Evolutionary conservation across 495 filamentous ascomycete genomes (phyloP).

Genomic region (Elasticomyces elasticus): DNA sequence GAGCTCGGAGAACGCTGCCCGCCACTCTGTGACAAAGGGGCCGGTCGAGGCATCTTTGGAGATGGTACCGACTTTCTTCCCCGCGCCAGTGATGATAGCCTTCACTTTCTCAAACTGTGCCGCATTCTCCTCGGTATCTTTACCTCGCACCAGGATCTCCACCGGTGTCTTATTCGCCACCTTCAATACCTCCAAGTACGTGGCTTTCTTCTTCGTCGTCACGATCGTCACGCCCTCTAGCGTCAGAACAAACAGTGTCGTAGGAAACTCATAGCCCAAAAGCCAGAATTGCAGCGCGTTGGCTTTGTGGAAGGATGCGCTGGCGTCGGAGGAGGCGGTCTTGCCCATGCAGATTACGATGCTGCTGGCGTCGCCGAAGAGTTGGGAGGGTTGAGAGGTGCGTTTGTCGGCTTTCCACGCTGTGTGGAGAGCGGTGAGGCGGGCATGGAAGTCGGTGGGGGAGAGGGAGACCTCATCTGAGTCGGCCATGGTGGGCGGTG

Average conservation of each 20-base stretch:
- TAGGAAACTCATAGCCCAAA: slow-evolving; percentile 95
- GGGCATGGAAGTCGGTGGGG: slow-evolving; percentile 81
- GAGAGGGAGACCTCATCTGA: slow-evolving; percentile 92
- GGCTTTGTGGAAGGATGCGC: slow-evolving; percentile 86
- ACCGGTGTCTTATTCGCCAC: slow-evolving; percentile 74
- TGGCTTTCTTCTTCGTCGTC: slow-evolving; percentile 95
- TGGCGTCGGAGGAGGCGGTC: no score
- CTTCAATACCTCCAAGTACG: slow-evolving; percentile 85
- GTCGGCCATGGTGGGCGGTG: slow-evolving; percentile 33
- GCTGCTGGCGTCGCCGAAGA: slow-evolving; percentile 75
- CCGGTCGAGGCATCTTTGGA: slow-evolving; percentile 74
- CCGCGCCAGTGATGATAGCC: slow-evolving; percentile 75
- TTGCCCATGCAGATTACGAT: slow-evolving; percentile 89
- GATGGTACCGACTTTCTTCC: slow-evolving; percentile 81
- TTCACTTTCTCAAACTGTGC: slow-evolving; percentile 74
- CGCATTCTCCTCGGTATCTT: slow-evolving; percentile 78
- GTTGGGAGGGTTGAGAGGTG: slow-evolving; percentile 57
- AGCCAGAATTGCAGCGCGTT: slow-evolving; percentile 98
- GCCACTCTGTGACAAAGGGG: slow-evolving; percentile 94
- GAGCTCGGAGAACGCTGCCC: slow-evolving; percentile 61
- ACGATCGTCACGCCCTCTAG: slow-evolving; percentile 78
- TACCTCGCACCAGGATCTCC: slow-evolving; percentile 79
- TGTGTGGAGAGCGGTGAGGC: slow-evolving; percentile 70
- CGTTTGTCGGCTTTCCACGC: slow-evolving; percentile 96
- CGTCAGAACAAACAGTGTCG: slow-evolving; percentile 85